A percentile compares a stretch with the other conserved stretches of the same genome.
Conservation (phyloP, 2,329 filamentous ascomycete species). For the Penicillium sp. region DNA sequence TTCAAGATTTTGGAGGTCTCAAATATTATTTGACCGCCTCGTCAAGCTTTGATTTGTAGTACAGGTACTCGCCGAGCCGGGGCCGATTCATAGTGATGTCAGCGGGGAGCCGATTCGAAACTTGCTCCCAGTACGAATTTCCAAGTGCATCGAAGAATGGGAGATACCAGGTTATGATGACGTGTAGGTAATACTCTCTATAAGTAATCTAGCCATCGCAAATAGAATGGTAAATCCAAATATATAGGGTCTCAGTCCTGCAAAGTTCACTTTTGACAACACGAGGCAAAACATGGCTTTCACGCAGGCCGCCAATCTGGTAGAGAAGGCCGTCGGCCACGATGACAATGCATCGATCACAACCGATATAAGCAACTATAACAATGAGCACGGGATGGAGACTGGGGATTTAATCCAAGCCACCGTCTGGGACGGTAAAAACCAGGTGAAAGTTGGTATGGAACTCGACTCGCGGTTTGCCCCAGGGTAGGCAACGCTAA, state of each 20-base stretch:
- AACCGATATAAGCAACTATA: constrained; percentile 70
- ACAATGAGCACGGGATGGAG: constrained; percentile 53
- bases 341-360: constrained; percentile 61
- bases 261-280: background rate
- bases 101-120: background rate
- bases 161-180: background rate
- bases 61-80: background rate
- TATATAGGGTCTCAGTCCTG: no score
- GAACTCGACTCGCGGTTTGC: background rate
- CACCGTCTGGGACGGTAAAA: constrained; percentile 78
- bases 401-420: constrained; percentile 70
- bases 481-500: background rate
- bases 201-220: background rate
- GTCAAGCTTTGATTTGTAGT: background rate
- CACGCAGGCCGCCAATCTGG: constrained; percentile 65
- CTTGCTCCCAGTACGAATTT: background rate
- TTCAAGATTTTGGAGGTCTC: background rate
- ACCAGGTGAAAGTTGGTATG: constrained; percentile 66
- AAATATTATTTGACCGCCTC: background rate
- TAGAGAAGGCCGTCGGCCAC: constrained; percentile 68
- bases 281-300: constrained; percentile 49
- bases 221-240: background rate
- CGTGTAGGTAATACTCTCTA: background rate
- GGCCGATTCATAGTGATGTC: background rate
- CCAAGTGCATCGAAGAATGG: background rate